Percentiles rank a stretch among this genome's conserved stretches.
Conservation (phyloP, 2,329 filamentous ascomycete species). For the Aspergillus awamori region DNA sequence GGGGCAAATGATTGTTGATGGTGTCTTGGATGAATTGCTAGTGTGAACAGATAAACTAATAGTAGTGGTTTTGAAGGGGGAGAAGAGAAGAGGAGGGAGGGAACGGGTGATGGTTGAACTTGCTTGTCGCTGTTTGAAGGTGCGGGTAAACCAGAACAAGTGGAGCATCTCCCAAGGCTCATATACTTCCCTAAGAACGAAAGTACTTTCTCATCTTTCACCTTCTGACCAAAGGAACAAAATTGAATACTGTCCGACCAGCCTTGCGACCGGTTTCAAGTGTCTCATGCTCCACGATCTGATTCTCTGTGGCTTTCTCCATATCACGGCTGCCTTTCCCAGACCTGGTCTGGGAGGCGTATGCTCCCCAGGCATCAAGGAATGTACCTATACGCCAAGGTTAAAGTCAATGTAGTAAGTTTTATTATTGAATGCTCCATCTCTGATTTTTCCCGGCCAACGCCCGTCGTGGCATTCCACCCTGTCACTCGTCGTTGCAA, state of each 20-base stretch:
- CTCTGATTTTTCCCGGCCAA: neutral
- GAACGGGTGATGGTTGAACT: neutral
- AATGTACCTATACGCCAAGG: neutral
- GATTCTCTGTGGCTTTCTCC: too few species aligned
- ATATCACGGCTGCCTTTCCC: neutral
- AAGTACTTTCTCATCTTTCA: neutral
- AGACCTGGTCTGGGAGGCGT: neutral
- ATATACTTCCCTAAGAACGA: neutral
- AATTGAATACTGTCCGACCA: neutral
- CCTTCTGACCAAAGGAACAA: neutral
- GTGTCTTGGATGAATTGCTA: too few species aligned
- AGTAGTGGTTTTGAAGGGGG: neutral
- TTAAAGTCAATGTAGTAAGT: neutral
- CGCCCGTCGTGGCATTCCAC: constrained; percentile 1
- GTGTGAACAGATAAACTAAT: neutral
- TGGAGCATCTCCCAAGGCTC: constrained; percentile 4
- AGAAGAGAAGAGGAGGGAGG: neutral
- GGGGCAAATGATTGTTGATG: constrained; percentile 1
- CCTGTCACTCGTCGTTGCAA: neutral
- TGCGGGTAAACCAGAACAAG: neutral
- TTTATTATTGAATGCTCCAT: neutral
- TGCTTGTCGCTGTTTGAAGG: neutral
- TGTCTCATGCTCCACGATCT: neutral
- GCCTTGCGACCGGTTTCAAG: neutral
- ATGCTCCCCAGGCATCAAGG: neutral